phyloP scores from a whole-genome alignment of 768 basidiomycete genomes.

The Zangia roseola region DNA sequence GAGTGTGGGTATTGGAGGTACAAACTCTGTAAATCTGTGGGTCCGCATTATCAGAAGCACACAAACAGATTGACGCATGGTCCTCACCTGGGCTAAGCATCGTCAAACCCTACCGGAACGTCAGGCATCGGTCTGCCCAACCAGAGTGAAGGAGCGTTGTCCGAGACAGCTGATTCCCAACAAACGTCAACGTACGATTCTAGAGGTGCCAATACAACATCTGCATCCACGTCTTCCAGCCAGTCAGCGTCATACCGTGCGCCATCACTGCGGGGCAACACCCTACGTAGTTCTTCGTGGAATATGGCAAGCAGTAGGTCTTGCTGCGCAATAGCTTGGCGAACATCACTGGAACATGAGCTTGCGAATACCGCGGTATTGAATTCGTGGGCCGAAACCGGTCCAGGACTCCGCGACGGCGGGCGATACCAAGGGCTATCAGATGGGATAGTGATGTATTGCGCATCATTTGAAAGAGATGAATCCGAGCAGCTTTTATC shows the following conservation, averaged over 20 bases:
- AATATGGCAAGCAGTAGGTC: constrained; percentile 34
- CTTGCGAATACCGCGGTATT: constrained; percentile 16
- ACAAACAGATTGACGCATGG: neutral
- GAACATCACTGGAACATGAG: constrained; percentile 33
- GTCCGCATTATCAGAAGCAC: neutral
- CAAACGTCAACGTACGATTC: constrained; percentile 30
- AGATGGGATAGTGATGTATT: constrained; percentile 39
- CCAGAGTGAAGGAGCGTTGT: constrained; percentile 7
- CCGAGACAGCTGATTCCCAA: constrained; percentile 28
- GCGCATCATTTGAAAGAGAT: constrained; percentile 28
- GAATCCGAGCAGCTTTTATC: constrained; percentile 22
- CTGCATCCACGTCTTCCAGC: constrained; percentile 28
- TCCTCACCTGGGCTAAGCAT: constrained; percentile 14
- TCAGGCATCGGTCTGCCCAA: constrained; percentile 22
- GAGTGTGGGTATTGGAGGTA: neutral
- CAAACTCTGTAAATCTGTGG: neutral
- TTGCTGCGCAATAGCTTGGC: constrained; percentile 33
- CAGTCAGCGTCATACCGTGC: constrained; percentile 23
- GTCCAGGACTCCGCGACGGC: constrained; percentile 29
- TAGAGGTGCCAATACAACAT: constrained; percentile 28
- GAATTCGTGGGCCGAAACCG: constrained; percentile 20
- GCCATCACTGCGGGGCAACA: constrained; percentile 13
- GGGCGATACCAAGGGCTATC: constrained; percentile 40
- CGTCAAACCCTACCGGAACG: constrained; percentile 30
- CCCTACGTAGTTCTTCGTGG: constrained; percentile 28